Conservation (phyloP, 1,284 basidiomycete genomes). For the Trichosporon sp. region DNA sequence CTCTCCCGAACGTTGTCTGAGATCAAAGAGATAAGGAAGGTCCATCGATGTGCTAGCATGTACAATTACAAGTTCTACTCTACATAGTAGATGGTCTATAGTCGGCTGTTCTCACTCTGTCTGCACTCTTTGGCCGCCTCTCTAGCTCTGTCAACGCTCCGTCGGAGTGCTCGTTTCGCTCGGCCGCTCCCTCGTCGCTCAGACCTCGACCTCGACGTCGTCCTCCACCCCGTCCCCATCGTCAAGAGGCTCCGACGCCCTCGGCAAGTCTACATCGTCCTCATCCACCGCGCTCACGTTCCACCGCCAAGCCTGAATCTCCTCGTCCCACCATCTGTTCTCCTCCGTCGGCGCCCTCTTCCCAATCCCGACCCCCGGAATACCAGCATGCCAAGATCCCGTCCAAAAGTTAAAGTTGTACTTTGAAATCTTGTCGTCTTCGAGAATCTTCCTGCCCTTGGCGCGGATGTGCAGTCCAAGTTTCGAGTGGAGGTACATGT, state of each 20-base stretch:
- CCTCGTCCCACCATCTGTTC: background rate
- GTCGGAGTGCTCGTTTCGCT: background rate
- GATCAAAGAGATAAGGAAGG: too few species aligned
- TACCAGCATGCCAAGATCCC: slow-evolving; percentile 24
- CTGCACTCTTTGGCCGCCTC: too few species aligned
- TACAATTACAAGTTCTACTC: background rate
- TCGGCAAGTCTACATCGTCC: background rate
- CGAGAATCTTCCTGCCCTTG: slow-evolving; percentile 25
- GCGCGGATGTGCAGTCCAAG: slow-evolving; percentile 26
- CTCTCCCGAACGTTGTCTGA: too few species aligned
- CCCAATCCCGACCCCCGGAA: background rate
- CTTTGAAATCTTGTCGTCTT: background rate
- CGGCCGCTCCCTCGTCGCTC: background rate
- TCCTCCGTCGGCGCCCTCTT: background rate
- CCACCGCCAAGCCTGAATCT: background rate
- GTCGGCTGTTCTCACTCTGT: too few species aligned
- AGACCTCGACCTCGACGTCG: background rate
- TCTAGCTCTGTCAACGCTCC: background rate
- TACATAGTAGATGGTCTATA: too few species aligned
- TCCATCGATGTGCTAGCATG: too few species aligned
- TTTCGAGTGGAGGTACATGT: slow-evolving; percentile 23
- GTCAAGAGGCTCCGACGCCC: background rate
- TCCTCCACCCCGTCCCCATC: background rate
- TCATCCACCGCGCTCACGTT: background rate
- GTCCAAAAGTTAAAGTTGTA: slow-evolving; percentile 49